Base-by-base conservation (phyloP, 331 rosid genomes). In the Malus hybrid region DNA sequence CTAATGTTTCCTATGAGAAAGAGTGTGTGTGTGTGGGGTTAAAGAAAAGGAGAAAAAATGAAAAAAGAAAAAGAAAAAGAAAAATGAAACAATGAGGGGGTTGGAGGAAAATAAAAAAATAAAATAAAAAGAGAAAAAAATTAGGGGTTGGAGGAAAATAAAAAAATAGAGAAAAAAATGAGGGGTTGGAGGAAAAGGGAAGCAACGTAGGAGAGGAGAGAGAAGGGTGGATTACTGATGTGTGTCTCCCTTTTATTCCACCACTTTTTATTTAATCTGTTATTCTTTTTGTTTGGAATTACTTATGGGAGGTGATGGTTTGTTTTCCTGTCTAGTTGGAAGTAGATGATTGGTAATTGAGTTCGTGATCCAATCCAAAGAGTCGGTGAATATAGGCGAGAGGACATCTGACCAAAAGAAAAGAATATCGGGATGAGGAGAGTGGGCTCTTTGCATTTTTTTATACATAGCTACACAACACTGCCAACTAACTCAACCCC, bases 151-250 rank as follows among this genome's bases (percentile, higher is more conserved):
- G 84, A 61, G 7, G 34, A 50, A 75, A 84, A 90, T 0, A 62
- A 62, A 3, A 68, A 33, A 0, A 33, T 6, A 34, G 6, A 39
- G 9, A 39, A 28, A 28, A 28, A 28, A 28, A 28, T 30, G 74
- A 11, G 75, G 85, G 77, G 71, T 84, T 87, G 65, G 84, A 61
- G 7, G 34, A 50, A 75, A 84, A 90, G 87, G 74, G 63, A 86
- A 87, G 86, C 82, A 79, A 81, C 75, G 88, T 58, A 78, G 82
- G 76, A 8, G 44, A 36, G 44, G 11, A 0, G 44, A 42, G 4
- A 10, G 46, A 3, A 9, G 46, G 81, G 60, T 71, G 73, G 70
- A 71, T 69, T 70, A 61, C 63, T 74, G 84, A 73, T 58, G 71
- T 36, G 68, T 42, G 79, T 63, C 52, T 56, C 26, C 56, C 79